A percentile compares a stretch with the other conserved stretches of the same genome.
Evolutionary conservation across 805 yeast genomes (phyloP).

Genomic region (Nakazawaea wickerhamii): DNA sequence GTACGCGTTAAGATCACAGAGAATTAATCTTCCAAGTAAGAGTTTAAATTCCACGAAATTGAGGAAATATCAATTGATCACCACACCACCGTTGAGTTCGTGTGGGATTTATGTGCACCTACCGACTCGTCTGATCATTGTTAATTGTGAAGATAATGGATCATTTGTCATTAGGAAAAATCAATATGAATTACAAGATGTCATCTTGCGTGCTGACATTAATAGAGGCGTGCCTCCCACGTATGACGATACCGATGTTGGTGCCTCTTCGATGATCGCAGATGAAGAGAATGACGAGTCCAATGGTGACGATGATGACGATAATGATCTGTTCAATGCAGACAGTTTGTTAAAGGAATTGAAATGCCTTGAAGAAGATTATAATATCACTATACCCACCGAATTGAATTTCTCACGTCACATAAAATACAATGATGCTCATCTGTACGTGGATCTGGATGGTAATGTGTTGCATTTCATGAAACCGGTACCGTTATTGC

Average conservation of each 20-base stretch:
- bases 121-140: slow-evolving; percentile 7
- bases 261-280: no score
- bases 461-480: not conserved
- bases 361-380: slow-evolving; percentile 5
- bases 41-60: not conserved
- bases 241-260: not conserved
- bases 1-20: slow-evolving; percentile 9
- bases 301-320: not conserved
- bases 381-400: slow-evolving; percentile 3
- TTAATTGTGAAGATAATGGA: slow-evolving; percentile 6
- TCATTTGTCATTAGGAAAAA: slow-evolving; percentile 10
- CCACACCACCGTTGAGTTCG: slow-evolving; percentile 4
- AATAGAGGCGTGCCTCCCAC: not conserved
- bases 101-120: slow-evolving; percentile 10
- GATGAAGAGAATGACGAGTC: not conserved
- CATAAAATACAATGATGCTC: not conserved
- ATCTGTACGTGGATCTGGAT: not conserved
- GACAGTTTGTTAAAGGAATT: slow-evolving; percentile 3
- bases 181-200: slow-evolving; percentile 5
- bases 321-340: no score
- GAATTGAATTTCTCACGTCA: not conserved
- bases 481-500: slow-evolving; percentile 5
- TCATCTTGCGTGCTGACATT: slow-evolving; percentile 3
- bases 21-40: not conserved
- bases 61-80: slow-evolving; percentile 4